Percentiles rank a stretch among this genome's conserved stretches.
Conservation (phyloP, 2,329 filamentous ascomycete species). For the Xylariaceae sp. region DNA sequence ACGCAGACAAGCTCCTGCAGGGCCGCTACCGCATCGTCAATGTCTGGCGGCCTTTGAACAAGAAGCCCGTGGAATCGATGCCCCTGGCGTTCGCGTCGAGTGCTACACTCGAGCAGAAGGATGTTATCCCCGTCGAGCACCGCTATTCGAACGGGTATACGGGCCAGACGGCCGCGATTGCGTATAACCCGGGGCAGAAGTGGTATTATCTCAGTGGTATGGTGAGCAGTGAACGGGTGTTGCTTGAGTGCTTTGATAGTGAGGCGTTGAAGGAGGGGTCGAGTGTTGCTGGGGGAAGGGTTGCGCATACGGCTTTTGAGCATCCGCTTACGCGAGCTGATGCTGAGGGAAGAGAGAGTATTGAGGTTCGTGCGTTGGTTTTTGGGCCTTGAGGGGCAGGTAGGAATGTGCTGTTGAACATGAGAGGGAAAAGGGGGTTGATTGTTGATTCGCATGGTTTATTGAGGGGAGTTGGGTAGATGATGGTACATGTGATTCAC, state of each 20-base stretch:
- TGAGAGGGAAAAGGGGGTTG: not conserved
- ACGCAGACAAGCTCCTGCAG: conserved; percentile 57
- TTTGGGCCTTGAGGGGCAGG: conserved; percentile 54
- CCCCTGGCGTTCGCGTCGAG: conserved; percentile 67
- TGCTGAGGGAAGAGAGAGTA: conserved; percentile 73
- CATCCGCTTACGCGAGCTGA: conserved; percentile 67
- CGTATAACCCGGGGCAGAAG: conserved; percentile 54
- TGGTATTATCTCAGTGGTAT: conserved; percentile 83
- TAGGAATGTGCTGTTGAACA: not conserved
- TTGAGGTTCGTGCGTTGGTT: conserved; percentile 80
- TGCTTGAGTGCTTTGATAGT: conserved; percentile 76
- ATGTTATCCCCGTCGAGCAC: conserved; percentile 68
- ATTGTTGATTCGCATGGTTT: no score
- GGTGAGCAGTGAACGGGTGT: conserved; percentile 63
- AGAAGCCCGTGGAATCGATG: conserved; percentile 56
- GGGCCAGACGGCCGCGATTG: conserved; percentile 70
- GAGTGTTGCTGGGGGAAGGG: conserved; percentile 47
- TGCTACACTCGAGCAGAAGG: conserved; percentile 52
- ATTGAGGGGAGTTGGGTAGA: no score
- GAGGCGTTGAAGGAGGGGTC: conserved; percentile 47
- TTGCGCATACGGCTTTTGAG: conserved; percentile 73
- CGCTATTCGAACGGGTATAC: conserved; percentile 53
- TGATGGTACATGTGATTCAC: not conserved
- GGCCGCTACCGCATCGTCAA: conserved; percentile 80
- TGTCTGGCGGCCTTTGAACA: conserved; percentile 68